Evolutionary conservation across 768 basidiomycete genomes (phyloP).

Genomic region (Krasilnikovozyma curviuscula): DNA sequence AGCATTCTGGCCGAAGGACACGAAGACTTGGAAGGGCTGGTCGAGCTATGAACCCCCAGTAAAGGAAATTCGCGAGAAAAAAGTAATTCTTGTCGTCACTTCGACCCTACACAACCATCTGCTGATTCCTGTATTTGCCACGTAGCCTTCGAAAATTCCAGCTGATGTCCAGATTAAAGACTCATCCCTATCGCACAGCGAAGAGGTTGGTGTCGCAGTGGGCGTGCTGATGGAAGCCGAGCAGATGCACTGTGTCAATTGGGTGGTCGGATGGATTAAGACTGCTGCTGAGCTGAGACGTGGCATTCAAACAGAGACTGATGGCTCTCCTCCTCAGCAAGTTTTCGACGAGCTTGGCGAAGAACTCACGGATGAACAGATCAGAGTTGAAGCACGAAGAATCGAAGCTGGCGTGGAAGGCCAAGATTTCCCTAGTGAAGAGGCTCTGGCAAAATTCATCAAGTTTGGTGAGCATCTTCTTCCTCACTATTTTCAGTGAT

Average conservation of each 20-base stretch:
- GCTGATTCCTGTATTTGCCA: too few relatives aligned
- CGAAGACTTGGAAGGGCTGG: conserved; percentile 65
- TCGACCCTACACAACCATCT: too few relatives aligned
- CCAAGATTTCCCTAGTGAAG: conserved; percentile 38
- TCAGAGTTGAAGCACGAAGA: conserved; percentile 13
- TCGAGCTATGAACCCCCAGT: conserved; percentile 50
- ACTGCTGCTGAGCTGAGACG: conserved; percentile 23
- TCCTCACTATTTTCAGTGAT: background rate
- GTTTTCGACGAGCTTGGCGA: background rate
- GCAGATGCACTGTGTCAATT: conserved; percentile 46
- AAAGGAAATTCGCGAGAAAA: too few relatives aligned
- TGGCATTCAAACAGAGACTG: conserved; percentile 26
- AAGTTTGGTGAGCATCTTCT: conserved; percentile 67
- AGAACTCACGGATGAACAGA: conserved; percentile 17
- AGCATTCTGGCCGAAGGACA: conserved; percentile 51
- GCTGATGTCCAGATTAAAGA: conserved; percentile 63
- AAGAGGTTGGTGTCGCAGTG: conserved; percentile 73
- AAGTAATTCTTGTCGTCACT: too few relatives aligned
- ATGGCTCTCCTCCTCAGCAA: conserved; percentile 17
- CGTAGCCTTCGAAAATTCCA: too few relatives aligned
- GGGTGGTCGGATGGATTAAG: conserved; percentile 46
- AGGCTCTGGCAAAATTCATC: conserved; percentile 46
- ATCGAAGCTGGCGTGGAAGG: conserved; percentile 15
- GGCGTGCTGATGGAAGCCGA: conserved; percentile 50
- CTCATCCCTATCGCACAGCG: conserved; percentile 50